Evolutionary conservation across 129 eudicot species (phyloP), one percentile per base, ranked within the genome.

Genomic region (Chrysanthemum makinoi): DNA sequence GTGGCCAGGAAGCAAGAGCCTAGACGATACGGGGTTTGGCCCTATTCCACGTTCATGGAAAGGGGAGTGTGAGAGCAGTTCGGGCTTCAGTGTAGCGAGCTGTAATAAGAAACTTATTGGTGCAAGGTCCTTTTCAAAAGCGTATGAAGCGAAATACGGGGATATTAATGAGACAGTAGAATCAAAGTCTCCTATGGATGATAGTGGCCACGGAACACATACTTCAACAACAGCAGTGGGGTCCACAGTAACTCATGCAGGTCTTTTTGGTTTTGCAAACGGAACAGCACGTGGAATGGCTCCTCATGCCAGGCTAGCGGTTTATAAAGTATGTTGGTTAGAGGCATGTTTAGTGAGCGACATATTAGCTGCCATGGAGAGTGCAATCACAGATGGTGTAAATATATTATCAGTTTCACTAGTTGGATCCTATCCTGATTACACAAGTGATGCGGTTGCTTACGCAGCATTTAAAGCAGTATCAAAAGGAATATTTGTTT

Each of bases 231-330:
- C 91, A 51, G 95, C 88, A n/a, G 91, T 82, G 0, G 95, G 95
- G 3, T 88, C 95, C 0, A 65, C 83, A 4, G 88, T 85, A 28
- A 62, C 77, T 5, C 70, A 76, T 11, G 95, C 95, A 43, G 81
- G 86, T 61, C 86, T 88, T 7, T 83, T 85, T 2, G 88, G 88
- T 43, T 88, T 72, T 49, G 95, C 88, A 19, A 79, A 76, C 16
- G 95, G 95, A 30, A 81, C 82, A 3, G 95, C 95, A 16, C 86
- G 85, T 46, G 95, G 95, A 44, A 85, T 85, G 91, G 95, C 91
- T 15, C 10, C 72, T 2, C 81, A 60, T 15, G 95, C 95, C 18
- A 75, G 95, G 52, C 63, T 88, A 17, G 95, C 95, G 3, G 83
- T 79, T 10, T 88, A 88, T 75, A 85, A 85, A 50, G 86, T 77